Base-by-base conservation (phyloP, 78 protist genomes). In the Pelomyxa schiedti region DNA sequence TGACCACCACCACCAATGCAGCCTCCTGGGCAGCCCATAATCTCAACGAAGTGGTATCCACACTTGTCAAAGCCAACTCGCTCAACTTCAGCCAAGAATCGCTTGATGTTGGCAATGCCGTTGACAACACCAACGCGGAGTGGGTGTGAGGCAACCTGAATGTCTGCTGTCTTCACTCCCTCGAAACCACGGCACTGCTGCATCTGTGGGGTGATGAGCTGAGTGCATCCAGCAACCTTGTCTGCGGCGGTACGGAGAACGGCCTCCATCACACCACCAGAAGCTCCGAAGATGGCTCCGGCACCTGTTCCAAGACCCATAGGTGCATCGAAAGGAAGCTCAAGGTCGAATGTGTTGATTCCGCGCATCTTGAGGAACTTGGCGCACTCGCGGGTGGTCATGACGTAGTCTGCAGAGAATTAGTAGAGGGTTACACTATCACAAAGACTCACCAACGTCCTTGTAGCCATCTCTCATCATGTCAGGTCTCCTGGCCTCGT, bases 181-280 rank as follows among this genome's bases (percentile, higher is more conserved):
- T 43, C 80, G n/a, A 72, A 5, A 0, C 79, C 79, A 1, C 52
- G 71, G 52, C 0, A 1, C 39, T 1, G n/a, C 22, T 78, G 72
- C 26, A 78, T 3, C 28, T 70, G 69, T 6, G 69, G 69, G 16
- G 47, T 8, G 29, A 1, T 39, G 8, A 39, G 8, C 30, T 36
- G 42, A 7, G 8, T 4, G 32, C 16, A 16, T 26, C 76, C 77
- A 42, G 75, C 4, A 4, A 8, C 37, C 4, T 32, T 16, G 5
- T 6, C 66, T 38, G 0, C 0, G 0, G 74, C 86, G 24, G 78
- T 43, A 2, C 88, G 37, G 24, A 83, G 40, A 2, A 82, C 85
- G n/a, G 88, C 88, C 64, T 74, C 84, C 88, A 83, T 83, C 32
- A 83, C 88, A 4, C 88, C 88, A 5, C 88, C 88, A 2, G 84